phyloP scores from a whole-genome alignment of 2,329 filamentous ascomycete species.

The Sporothrix variecibatus region DNA sequence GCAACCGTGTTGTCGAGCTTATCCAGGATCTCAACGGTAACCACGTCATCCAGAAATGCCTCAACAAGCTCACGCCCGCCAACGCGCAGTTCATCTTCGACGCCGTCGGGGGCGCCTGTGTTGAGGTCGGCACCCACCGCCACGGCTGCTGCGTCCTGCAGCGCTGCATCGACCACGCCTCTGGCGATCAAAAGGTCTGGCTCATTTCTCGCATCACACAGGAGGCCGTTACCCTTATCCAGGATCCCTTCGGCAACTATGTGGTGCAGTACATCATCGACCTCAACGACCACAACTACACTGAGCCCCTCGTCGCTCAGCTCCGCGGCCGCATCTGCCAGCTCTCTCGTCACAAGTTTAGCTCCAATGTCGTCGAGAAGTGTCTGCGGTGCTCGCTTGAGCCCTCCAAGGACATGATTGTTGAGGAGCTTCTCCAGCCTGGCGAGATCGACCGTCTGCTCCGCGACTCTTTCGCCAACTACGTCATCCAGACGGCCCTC shows the following conservation, averaged over 20 bases:
- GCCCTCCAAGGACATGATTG: slow-evolving; percentile 74
- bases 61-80: slow-evolving; percentile 83
- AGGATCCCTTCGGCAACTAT: slow-evolving; percentile 98
- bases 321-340: slow-evolving; percentile 73
- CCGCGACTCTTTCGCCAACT: slow-evolving; percentile 93
- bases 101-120: slow-evolving; percentile 82
- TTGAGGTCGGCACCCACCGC: slow-evolving; percentile 92
- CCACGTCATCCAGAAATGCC: slow-evolving; percentile 97
- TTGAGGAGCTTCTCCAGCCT: slow-evolving; percentile 74
- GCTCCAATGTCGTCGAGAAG: slow-evolving; percentile 98
- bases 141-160: slow-evolving; percentile 98
- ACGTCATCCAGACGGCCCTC: slow-evolving; percentile 94
- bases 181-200: slow-evolving; percentile 82
- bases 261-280: slow-evolving; percentile 99
- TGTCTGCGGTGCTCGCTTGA: slow-evolving; percentile 81
- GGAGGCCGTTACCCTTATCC: slow-evolving; percentile 84
- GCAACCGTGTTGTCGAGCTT: slow-evolving; percentile 82
- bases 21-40: slow-evolving; percentile 98
- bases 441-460: slow-evolving; percentile 85
- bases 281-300: slow-evolving; percentile 83
- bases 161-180: slow-evolving; percentile 96
- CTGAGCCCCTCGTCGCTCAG: slow-evolving; percentile 79
- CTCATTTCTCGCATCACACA: slow-evolving; percentile 85
- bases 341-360: slow-evolving; percentile 95
- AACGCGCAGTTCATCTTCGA: slow-evolving; percentile 97